phyloP scores from a whole-genome alignment of 495 filamentous ascomycete species.

The Aspergillus homomorphus region DNA sequence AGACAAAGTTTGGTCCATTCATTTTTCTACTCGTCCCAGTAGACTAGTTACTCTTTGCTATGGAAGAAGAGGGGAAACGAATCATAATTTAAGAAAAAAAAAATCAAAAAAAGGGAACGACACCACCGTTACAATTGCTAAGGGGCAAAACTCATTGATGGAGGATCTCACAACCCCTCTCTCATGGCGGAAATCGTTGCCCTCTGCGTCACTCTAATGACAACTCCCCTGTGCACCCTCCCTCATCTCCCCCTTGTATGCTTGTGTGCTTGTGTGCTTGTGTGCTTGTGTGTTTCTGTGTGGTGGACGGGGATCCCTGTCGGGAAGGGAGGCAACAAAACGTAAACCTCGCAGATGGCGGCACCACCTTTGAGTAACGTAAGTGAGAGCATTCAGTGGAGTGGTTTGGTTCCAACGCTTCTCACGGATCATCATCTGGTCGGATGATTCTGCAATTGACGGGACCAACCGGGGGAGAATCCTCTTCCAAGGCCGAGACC shows the following conservation, averaged over 20 bases:
- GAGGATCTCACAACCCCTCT: background rate
- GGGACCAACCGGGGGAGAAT: constrained; percentile 7
- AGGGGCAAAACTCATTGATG: background rate
- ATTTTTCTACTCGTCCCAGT: too few species aligned
- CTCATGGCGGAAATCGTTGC: background rate
- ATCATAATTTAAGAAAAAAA: background rate
- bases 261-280: too few species aligned
- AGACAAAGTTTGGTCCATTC: background rate
- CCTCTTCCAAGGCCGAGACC: background rate
- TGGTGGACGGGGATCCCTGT: constrained; percentile 1
- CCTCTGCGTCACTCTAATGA: background rate
- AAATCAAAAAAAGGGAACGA: background rate
- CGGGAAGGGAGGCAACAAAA: constrained; percentile 1
- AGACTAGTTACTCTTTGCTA: too few species aligned
- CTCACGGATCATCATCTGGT: constrained; percentile 14
- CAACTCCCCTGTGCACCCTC: too few species aligned
- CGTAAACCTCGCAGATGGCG: background rate
- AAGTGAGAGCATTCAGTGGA: background rate
- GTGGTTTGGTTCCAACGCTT: too few species aligned
- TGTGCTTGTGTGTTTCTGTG: background rate
- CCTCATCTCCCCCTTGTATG: too few species aligned
- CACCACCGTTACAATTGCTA: background rate
- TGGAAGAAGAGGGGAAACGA: background rate
- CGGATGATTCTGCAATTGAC: constrained; percentile 18
- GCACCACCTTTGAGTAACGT: background rate